These are phyloP conservation scores for Boeremia exigua DNA, from an alignment of 2,329 filamentous ascomycete species.

Conservation along the genomic window DNA sequence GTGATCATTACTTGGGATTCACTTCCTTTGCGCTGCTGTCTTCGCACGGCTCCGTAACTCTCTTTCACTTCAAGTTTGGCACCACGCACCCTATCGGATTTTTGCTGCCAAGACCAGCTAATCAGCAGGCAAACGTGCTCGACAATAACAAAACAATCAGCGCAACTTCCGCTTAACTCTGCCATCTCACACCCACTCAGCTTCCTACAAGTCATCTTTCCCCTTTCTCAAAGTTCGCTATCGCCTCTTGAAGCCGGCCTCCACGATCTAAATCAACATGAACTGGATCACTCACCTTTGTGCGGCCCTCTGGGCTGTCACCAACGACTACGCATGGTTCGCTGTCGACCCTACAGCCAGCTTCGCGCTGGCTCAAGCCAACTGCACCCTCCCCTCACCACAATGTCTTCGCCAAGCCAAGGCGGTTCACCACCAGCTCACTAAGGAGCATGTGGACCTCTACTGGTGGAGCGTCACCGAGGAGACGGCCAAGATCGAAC, in stretches of 20 bases:
- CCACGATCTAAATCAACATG: neutral
- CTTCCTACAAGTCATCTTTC: neutral
- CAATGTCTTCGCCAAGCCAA: slow-evolving; percentile 1
- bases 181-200: neutral
- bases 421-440: neutral
- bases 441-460: neutral
- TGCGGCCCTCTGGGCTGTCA: neutral
- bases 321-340: neutral
- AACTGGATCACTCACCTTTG: neutral
- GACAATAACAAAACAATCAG: neutral
- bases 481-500: neutral
- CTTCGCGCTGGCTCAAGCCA: neutral
- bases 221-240: neutral
- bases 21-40: neutral
- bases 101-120: neutral
- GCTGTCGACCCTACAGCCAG: neutral
- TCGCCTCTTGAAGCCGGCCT: neutral
- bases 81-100: too few relatives aligned
- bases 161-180: neutral
- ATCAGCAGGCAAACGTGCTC: neutral
- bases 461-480: slow-evolving; percentile 1
- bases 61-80: neutral
- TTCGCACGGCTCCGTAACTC: neutral
- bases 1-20: too few relatives aligned
- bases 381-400: neutral